Percentiles rank a stretch among this genome's conserved stretches.
Evolutionary conservation across 805 yeast genomes (phyloP).

Genomic region (Ogataea henricii): DNA sequence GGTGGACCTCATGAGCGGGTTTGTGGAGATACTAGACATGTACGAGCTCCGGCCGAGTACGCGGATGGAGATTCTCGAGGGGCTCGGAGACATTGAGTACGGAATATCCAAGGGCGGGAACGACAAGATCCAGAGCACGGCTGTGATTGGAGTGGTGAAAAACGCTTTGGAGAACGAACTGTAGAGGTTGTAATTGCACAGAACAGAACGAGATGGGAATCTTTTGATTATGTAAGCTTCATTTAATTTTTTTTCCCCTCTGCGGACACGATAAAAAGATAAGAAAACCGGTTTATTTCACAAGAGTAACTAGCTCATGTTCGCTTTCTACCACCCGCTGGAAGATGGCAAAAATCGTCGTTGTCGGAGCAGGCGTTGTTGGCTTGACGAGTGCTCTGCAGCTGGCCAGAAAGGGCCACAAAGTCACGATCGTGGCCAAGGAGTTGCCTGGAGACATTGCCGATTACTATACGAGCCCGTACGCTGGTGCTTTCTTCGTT

Average conservation of each 20-base stretch:
- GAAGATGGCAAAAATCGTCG: constrained; percentile 27
- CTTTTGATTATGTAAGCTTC: neutral
- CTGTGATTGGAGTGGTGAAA: constrained; percentile 85
- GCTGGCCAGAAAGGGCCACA: constrained; percentile 42
- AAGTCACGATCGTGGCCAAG: constrained; percentile 52
- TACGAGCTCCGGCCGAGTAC: constrained; percentile 66
- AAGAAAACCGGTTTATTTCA: neutral
- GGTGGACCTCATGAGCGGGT: constrained; percentile 78
- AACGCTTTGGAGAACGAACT: constrained; percentile 55
- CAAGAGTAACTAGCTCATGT: too few relatives aligned
- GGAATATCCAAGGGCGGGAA: constrained; percentile 90
- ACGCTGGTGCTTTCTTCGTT: constrained; percentile 52
- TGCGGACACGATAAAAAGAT: neutral
- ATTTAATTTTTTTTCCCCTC: neutral
- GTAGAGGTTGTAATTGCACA: neutral
- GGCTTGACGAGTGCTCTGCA: constrained; percentile 56
- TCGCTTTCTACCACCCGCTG: too few relatives aligned
- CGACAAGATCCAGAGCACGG: constrained; percentile 86
- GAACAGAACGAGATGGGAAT: neutral
- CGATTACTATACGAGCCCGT: constrained; percentile 46
- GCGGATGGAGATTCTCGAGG: constrained; percentile 63
- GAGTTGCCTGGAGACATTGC: constrained; percentile 41
- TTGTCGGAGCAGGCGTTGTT: constrained; percentile 52
- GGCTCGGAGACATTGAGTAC: constrained; percentile 86
- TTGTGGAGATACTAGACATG: constrained; percentile 68